phyloP scores from a whole-genome alignment of 2,329 filamentous ascomycete species.

The Xylaria sp. region DNA sequence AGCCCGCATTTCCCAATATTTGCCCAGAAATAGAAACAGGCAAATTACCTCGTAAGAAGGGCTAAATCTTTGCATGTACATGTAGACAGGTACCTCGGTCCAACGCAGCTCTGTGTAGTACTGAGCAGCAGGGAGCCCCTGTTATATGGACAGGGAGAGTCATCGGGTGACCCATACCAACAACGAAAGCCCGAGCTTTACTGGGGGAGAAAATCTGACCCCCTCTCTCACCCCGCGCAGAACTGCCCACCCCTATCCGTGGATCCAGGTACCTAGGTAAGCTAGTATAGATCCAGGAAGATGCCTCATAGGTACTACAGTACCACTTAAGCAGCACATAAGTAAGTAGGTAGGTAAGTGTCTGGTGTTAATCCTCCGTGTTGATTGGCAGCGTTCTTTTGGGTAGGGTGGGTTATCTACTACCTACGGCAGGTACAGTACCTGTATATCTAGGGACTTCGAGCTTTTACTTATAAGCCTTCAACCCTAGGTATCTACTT shows the following conservation, averaged over 20 bases:
- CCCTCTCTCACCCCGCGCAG: constrained; percentile 17
- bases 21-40: constrained; percentile 33
- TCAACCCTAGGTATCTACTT: too few relatives aligned
- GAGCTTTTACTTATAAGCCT: too few relatives aligned
- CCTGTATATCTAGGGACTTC: too few relatives aligned
- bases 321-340: too few relatives aligned
- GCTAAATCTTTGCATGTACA: neutral
- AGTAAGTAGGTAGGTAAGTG: too few relatives aligned
- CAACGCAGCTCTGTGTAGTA: constrained; percentile 1
- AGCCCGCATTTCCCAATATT: constrained; percentile 34
- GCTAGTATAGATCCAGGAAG: neutral
- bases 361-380: too few relatives aligned
- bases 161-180: constrained; percentile 28
- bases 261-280: neutral
- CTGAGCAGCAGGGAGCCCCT: neutral
- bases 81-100: neutral
- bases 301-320: too few relatives aligned
- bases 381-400: too few relatives aligned
- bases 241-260: neutral
- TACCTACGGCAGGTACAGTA: too few relatives aligned
- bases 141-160: constrained; percentile 2
- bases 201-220: constrained; percentile 17
- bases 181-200: constrained; percentile 9
- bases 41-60: constrained; percentile 21
- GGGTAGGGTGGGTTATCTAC: too few relatives aligned